A percentile compares a stretch with the other conserved stretches of the same genome.
Conservation (phyloP, 1,284 basidiomycete species). For the Fomes fomentarius region DNA sequence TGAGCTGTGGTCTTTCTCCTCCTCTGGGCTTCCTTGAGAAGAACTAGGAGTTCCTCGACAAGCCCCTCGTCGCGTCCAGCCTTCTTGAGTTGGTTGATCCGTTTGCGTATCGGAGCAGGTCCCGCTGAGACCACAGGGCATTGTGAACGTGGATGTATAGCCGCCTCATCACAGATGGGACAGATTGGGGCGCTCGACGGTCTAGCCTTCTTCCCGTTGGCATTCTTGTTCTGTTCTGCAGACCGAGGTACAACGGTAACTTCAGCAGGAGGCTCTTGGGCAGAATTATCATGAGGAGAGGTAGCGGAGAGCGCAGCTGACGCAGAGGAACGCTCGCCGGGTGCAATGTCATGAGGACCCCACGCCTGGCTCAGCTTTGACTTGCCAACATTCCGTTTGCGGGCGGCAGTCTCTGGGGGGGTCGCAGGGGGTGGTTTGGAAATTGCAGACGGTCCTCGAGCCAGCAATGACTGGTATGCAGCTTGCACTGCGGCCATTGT, state of each 20-base stretch:
- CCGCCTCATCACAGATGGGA: slow-evolving; percentile 22
- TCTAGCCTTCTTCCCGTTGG: slow-evolving; percentile 11
- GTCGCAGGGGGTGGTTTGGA: not conserved
- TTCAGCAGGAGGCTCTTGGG: no score
- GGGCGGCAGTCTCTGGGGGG: not conserved
- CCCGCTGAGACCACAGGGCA: slow-evolving; percentile 28
- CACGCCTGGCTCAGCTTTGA: slow-evolving; percentile 26
- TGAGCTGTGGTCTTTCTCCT: slow-evolving; percentile 6
- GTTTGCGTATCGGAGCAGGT: slow-evolving; percentile 19
- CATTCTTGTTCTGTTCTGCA: slow-evolving; percentile 1
- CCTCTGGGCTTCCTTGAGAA: slow-evolving; percentile 17
- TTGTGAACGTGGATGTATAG: slow-evolving; percentile 22
- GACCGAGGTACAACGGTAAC: no score
- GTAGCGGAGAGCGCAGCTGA: no score
- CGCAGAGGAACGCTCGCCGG: not conserved
- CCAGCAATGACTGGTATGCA: slow-evolving; percentile 12
- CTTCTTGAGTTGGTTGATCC: slow-evolving; percentile 24
- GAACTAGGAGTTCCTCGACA: slow-evolving; percentile 20
- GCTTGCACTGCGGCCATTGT: slow-evolving; percentile 10
- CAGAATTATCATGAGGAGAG: no score
- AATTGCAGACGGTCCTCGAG: slow-evolving; percentile 1
- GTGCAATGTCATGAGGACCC: slow-evolving; percentile 18
- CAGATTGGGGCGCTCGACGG: slow-evolving; percentile 16
- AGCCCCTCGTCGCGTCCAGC: slow-evolving; percentile 13
- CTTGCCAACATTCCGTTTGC: slow-evolving; percentile 17